Evolutionary conservation across 805 yeast genomes (phyloP).

Genomic region (Starmerella vaccinii): DNA sequence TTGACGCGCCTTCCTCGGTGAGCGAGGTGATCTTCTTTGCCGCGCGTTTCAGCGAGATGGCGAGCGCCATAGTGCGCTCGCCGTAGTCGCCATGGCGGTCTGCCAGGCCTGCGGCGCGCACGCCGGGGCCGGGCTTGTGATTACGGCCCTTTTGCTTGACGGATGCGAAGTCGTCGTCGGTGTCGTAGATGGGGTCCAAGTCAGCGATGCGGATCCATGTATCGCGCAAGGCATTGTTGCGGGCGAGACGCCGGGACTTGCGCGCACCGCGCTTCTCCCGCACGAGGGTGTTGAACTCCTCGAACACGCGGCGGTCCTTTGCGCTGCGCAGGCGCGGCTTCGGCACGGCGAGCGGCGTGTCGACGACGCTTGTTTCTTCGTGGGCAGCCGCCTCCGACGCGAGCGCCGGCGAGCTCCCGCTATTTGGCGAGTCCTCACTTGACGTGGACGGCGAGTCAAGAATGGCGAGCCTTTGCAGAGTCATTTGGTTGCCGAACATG

Average conservation of each 20-base stretch:
- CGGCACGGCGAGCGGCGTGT: slow-evolving; percentile 11
- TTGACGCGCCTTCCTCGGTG: neutral
- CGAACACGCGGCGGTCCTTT: slow-evolving; percentile 15
- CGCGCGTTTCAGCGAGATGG: slow-evolving; percentile 15
- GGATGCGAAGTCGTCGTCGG: slow-evolving; percentile 28
- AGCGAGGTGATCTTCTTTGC: neutral
- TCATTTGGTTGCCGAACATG: slow-evolving; percentile 37
- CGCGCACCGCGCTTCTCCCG: slow-evolving; percentile 24
- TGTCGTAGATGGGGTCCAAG: slow-evolving; percentile 30
- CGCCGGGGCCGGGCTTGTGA: slow-evolving; percentile 17
- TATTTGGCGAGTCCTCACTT: slow-evolving; percentile 6
- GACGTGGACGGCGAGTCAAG: slow-evolving; percentile 23
- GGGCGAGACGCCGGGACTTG: slow-evolving; percentile 18
- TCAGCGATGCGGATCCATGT: slow-evolving; percentile 28
- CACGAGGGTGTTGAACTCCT: slow-evolving; percentile 20
- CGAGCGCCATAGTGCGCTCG: slow-evolving; percentile 13
- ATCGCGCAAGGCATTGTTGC: slow-evolving; percentile 25
- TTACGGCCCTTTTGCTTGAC: slow-evolving; percentile 8
- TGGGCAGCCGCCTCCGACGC: neutral
- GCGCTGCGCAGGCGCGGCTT: slow-evolving; percentile 20
- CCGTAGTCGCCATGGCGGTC: slow-evolving; percentile 18
- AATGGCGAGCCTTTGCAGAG: slow-evolving; percentile 32
- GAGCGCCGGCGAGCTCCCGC: neutral
- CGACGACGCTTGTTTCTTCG: slow-evolving; percentile 3
- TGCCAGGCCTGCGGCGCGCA: slow-evolving; percentile 22